These are phyloP conservation scores for Solanum boliviense DNA, from an alignment of 257 asterid species.

Conservation along the genomic window DNA sequence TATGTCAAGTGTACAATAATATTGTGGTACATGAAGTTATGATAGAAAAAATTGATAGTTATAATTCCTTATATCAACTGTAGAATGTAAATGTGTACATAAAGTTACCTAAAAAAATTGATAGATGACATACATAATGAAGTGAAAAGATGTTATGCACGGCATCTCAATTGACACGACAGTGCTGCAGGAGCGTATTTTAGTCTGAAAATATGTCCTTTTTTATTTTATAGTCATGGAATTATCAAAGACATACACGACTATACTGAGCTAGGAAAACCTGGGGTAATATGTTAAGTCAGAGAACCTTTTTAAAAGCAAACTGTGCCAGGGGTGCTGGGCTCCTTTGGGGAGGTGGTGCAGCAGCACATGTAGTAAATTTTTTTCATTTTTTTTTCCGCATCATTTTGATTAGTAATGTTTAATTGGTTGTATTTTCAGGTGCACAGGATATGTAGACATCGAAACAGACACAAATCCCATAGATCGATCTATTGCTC, in stretches of 20 bases:
- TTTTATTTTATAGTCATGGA: not conserved
- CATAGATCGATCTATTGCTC: constrained; percentile 82
- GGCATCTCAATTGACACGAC: not conserved
- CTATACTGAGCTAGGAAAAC: not conserved
- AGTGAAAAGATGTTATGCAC: not conserved
- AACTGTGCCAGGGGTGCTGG: not conserved
- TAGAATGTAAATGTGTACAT: not conserved
- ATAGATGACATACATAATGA: not conserved
- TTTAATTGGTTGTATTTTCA: constrained; percentile 2
- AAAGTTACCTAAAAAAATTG: not conserved
- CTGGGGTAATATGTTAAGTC: not conserved
- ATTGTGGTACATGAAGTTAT: not conserved
- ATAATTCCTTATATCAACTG: not conserved
- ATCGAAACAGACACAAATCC: constrained; percentile 81
- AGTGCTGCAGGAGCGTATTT: not conserved
- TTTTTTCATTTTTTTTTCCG: not conserved
- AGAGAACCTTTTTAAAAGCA: not conserved
- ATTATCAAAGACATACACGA: not conserved
- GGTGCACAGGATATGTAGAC: constrained; percentile 43
- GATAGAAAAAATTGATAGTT: not conserved
- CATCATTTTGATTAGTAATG: not conserved
- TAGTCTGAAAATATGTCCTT: not conserved
- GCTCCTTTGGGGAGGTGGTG: not conserved
- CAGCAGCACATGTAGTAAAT: not conserved
- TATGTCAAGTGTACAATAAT: not conserved